Evolutionary conservation across 768 basidiomycete genomes (phyloP).

Genomic region (Suillus brevipes): DNA sequence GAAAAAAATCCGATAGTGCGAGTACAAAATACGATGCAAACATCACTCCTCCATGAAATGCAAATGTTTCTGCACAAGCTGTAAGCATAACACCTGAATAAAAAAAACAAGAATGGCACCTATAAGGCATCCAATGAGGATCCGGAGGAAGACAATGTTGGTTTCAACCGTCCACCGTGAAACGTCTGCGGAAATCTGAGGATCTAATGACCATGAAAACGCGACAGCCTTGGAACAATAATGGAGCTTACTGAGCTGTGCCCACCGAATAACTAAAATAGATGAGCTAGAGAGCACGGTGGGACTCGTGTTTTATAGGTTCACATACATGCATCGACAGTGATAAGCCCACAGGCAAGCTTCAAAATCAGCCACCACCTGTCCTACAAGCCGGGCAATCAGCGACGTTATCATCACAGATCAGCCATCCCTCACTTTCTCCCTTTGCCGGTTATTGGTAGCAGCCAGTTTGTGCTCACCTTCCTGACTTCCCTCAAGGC

Average conservation of each 20-base stretch:
- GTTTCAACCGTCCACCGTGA: slow-evolving; percentile 57
- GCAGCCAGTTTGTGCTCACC: not conserved
- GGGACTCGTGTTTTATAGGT: slow-evolving; percentile 3
- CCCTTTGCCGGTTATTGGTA: slow-evolving; percentile 14
- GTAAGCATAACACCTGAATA: not conserved
- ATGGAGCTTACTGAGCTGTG: slow-evolving; percentile 55
- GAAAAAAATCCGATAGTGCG: slow-evolving; percentile 38
- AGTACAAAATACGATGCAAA: slow-evolving; percentile 56
- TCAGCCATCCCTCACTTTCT: slow-evolving; percentile 25
- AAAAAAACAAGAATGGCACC: slow-evolving; percentile 39
- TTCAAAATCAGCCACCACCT: slow-evolving; percentile 61
- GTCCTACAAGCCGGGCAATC: slow-evolving; percentile 36
- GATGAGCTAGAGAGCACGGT: slow-evolving; percentile 8
- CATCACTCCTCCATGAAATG: slow-evolving; percentile 71
- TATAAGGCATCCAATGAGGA: slow-evolving; percentile 64
- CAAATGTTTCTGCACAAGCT: slow-evolving; percentile 59
- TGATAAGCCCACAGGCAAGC: slow-evolving; percentile 57
- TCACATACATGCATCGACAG: slow-evolving; percentile 72
- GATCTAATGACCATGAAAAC: slow-evolving; percentile 34
- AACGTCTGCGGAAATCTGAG: slow-evolving; percentile 35
- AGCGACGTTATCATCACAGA: not conserved
- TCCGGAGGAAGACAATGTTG: slow-evolving; percentile 49
- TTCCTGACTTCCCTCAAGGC: not conserved
- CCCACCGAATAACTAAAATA: slow-evolving; percentile 72
- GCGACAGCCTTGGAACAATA: not conserved